Evolutionary conservation across 805 yeast species (phyloP).

Genomic region (Candida piceae): DNA sequence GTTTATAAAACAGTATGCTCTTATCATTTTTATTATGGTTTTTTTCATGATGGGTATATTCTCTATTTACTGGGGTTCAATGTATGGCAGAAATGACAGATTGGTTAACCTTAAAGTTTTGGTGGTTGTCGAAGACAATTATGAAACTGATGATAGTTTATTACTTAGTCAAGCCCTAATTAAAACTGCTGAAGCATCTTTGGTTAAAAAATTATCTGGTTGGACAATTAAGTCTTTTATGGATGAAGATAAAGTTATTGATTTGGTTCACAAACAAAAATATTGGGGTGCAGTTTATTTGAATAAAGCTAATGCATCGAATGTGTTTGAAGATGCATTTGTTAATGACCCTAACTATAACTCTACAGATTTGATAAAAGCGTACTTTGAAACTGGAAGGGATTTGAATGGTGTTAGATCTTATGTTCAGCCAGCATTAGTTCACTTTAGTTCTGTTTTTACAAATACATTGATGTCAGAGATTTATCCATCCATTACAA

Average conservation of each 20-base stretch:
- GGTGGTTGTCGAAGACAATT: conserved; percentile 32
- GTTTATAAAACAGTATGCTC: conserved; percentile 10
- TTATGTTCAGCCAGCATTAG: conserved; percentile 41
- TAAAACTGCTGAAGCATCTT: conserved; percentile 10
- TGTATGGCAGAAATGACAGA: conserved; percentile 29
- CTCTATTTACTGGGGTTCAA: conserved; percentile 48
- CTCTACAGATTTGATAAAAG: conserved; percentile 19
- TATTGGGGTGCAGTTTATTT: conserved; percentile 65
- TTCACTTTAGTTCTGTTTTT: conserved; percentile 31
- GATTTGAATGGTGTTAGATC: conserved; percentile 47
- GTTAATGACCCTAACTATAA: conserved; percentile 24
- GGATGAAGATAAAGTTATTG: conserved; percentile 33
- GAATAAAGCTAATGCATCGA: conserved; percentile 36
- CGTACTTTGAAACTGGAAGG: conserved; percentile 56
- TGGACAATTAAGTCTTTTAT: conserved; percentile 34
- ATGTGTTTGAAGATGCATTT: conserved; percentile 38
- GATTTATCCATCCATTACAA: conserved; percentile 27
- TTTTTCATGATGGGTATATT: conserved; percentile 33
- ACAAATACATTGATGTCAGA: conserved; percentile 8
- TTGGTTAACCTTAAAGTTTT: conserved; percentile 33
- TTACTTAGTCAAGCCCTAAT: conserved; percentile 29
- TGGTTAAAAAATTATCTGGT: conserved; percentile 22
- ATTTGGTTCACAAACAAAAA: conserved; percentile 46
- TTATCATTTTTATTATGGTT: conserved; percentile 27
- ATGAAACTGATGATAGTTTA: conserved; percentile 24